Conservation (phyloP, 306 rosid genomes). For the Prunus dulcis region DNA sequence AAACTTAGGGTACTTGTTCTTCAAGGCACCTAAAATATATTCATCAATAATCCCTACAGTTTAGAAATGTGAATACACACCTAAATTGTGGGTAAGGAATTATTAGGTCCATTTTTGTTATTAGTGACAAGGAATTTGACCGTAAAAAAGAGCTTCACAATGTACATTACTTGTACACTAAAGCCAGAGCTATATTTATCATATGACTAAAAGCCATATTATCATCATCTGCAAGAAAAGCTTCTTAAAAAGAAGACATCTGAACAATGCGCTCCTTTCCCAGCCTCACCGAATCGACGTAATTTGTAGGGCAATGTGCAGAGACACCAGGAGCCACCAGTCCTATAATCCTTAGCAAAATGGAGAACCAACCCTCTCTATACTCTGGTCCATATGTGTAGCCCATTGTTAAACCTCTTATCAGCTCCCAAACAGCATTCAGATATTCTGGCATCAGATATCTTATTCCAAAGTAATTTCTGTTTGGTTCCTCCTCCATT, state of each 20-base stretch:
- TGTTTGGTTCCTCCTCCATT: conserved; percentile 66
- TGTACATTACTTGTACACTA: background rate
- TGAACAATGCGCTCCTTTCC: conserved; percentile 36
- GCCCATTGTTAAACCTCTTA: conserved; percentile 55
- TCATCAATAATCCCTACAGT: no score
- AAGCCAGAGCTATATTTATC: background rate
- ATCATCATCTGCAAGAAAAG: background rate
- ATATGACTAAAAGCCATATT: background rate
- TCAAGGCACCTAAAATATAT: no score
- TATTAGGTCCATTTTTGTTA: no score
- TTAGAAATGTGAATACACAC: no score
- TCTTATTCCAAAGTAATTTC: conserved; percentile 51
- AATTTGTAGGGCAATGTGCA: conserved; percentile 60
- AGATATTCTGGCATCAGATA: conserved; percentile 40
- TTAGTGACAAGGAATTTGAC: background rate
- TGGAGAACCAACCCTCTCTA: conserved; percentile 62
- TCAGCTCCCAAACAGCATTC: conserved; percentile 72
- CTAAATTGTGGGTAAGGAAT: no score
- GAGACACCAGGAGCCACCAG: conserved; percentile 63
- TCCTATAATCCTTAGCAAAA: conserved; percentile 46
- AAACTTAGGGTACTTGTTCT: no score
- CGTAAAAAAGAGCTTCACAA: background rate
- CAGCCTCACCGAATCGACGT: conserved; percentile 60
- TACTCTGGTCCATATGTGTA: conserved; percentile 57
- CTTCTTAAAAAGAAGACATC: conserved; percentile 32